Evolutionary conservation across 257 asterid species (phyloP), one percentile per base, ranked within the genome.

Genomic region (Solanum dulcamara): DNA sequence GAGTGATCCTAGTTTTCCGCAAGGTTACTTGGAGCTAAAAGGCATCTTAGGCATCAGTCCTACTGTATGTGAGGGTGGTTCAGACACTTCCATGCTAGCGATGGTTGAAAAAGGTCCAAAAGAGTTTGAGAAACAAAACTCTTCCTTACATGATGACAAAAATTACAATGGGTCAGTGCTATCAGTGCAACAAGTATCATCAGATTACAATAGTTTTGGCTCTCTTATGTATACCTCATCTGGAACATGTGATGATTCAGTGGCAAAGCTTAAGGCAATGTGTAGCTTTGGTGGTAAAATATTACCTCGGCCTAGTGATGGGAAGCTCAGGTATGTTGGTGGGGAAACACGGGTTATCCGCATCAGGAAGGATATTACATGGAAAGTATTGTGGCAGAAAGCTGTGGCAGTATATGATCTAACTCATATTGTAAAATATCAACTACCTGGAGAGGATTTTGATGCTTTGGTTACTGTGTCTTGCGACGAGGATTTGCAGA

Each of bases 391-490:
- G 81, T 91, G 94, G 93, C 88, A 86, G 87, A 94, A 91, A 88
- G 82, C 93, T 72, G 81, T 85, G 24, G 88, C 90, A 48, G 89
- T 94, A 38, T 96, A 93, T 88, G 90, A 90, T 14, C 92, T 89
- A 81, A 90, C 94, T 1, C 91, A 89, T 67, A 84, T 90, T n/a
- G 90, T 96, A 83, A 94, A 93, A 85, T 96, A 96, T 88, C 99
- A 96, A 90, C 98, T 94, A 85, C 99, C 99, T 62, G 99, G 93
- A 86, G 99, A 94, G 92, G 99, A 94, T 84, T 97, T 96, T 68
- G 98, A 96, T 91, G 94, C 99, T 87, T 87, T 96, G 83, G 96
- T 96, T 79, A 93, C 98, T 68, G 95, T 96, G 44, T 93, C 98
- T 11, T 86, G 93, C 48, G 95, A 94, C 51, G 99, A 96, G 92